Evolutionary conservation across 495 filamentous ascomycete species (phyloP), one percentile per base, ranked within the genome.

Genomic region (Evansstolkia leycettana): DNA sequence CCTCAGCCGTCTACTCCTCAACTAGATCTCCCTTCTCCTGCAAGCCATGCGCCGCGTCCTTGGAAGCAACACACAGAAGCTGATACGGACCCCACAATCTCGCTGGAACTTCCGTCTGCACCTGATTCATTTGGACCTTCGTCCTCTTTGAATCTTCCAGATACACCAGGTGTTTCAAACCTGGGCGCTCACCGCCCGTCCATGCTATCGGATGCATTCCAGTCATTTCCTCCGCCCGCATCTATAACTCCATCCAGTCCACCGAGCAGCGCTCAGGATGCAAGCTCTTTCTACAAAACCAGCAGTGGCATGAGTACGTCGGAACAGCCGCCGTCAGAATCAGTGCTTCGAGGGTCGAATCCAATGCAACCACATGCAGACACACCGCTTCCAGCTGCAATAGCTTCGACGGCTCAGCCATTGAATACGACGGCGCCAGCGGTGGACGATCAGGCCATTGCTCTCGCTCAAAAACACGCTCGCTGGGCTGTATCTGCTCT

Each of bases 401-500:
- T 33, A 30, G 44, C 56, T 13, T 40, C 40, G 13, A 31, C 40
- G 14, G 29, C 51, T n/a, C 41, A 29, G 13, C 13, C 27, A 5
- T n/a, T n/a, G 13, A 29, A 36, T 39, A 48, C 48, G 24, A 50
- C 48, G 7, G 37, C 51, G 13, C 52, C 57, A 23, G 28, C 48
- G 6, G 54, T 67, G 0, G 86, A 96, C 51, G 86, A 94, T 49
- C 67, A 75, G 41, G 65, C 82, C 2, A 82, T 94, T 19, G 49
- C 70, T 2, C 67, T 73, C 40, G 90, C 90, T 7, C 86, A 94
- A 53, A 98, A 96, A 47, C 90, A 94, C 62, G 89, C 90, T 0
- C 85, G 80, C 48, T 98, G 88, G 88, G 92, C 90, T 0, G 88
- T 96, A 20, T 96, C 90, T 14, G 90, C 90, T 4, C 60, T 98